A percentile compares a stretch with the other conserved stretches of the same genome.
These are phyloP conservation scores for Spathaspora arborariae DNA, from an alignment of 805 yeast genomes.

Conservation along the genomic window DNA sequence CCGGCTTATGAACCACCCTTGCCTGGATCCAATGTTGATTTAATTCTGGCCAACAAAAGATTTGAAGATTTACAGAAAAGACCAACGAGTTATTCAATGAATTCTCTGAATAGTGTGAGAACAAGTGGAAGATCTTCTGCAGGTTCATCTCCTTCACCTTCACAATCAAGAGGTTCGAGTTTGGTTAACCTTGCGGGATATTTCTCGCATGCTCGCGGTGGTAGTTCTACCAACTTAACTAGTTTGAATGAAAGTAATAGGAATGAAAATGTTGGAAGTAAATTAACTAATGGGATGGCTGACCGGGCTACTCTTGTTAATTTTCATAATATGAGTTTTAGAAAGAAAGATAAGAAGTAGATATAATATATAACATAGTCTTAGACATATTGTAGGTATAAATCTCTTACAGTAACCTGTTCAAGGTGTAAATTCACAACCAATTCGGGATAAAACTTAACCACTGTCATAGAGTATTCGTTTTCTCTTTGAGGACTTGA, in stretches of 20 bases:
- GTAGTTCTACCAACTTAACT: slow-evolving; percentile 3
- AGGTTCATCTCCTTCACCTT: slow-evolving; percentile 3
- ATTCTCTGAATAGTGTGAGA: slow-evolving; percentile 13
- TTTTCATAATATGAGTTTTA: slow-evolving; percentile 6
- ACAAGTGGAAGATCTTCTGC: slow-evolving; percentile 19
- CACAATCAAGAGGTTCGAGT: neutral
- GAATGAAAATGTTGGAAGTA: neutral
- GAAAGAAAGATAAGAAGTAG: slow-evolving; percentile 29
- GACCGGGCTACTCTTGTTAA: neutral
- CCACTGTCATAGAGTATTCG: no score
- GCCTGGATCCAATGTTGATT: slow-evolving; percentile 36
- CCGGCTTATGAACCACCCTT: slow-evolving; percentile 66
- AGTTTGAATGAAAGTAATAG: slow-evolving; percentile 3
- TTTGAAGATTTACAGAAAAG: slow-evolving; percentile 21
- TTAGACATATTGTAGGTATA: no score
- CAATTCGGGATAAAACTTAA: no score
- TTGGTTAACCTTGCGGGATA: neutral
- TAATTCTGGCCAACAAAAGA: slow-evolving; percentile 18
- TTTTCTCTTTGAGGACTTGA: no score
- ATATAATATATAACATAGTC: no score
- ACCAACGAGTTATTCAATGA: slow-evolving; percentile 18
- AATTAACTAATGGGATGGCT: neutral
- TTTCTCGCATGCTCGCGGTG: neutral
- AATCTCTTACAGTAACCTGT: no score
- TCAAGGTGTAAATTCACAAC: no score